Conservation (phyloP, 768 basidiomycete genomes). For the Lactifluus rugatus region DNA sequence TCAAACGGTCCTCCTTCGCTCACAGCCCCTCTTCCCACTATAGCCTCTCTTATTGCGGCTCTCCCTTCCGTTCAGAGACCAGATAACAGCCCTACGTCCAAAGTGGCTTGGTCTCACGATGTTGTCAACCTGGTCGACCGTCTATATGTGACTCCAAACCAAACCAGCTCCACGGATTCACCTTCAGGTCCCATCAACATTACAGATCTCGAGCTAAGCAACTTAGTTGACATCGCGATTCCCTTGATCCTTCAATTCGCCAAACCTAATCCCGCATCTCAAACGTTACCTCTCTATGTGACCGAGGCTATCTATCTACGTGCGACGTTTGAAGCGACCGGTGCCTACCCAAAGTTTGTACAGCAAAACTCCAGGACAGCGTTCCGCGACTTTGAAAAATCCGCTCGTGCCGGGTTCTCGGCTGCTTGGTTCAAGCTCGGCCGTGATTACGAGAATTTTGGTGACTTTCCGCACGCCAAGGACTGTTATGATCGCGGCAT, state of each 20-base stretch:
- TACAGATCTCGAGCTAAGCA: slow-evolving; percentile 47
- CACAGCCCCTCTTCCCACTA: slow-evolving; percentile 59
- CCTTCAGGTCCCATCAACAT: slow-evolving; percentile 43
- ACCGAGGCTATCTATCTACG: slow-evolving; percentile 72
- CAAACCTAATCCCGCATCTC: slow-evolving; percentile 27
- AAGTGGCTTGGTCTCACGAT: slow-evolving; percentile 74
- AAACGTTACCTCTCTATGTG: slow-evolving; percentile 32
- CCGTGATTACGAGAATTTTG: slow-evolving; percentile 83
- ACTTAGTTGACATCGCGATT: slow-evolving; percentile 56
- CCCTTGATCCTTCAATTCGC: slow-evolving; percentile 53
- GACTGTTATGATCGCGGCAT: slow-evolving; percentile 85
- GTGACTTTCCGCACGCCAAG: slow-evolving; percentile 59
- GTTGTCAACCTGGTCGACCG: slow-evolving; percentile 73
- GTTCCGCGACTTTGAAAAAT: slow-evolving; percentile 82
- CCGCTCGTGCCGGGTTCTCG: slow-evolving; percentile 66
- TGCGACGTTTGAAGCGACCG: slow-evolving; percentile 63
- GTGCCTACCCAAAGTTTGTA: slow-evolving; percentile 57
- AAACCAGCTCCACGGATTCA: slow-evolving; percentile 29
- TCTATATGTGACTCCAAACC: slow-evolving; percentile 18
- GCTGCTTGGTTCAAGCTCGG: slow-evolving; percentile 91
- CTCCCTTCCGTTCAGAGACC: slow-evolving; percentile 44
- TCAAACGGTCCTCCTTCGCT: slow-evolving; percentile 36
- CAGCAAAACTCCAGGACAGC: slow-evolving; percentile 64
- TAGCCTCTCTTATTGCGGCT: slow-evolving; percentile 46
- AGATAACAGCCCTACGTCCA: slow-evolving; percentile 45